Base-by-base conservation (phyloP, 768 basidiomycete species). In the Tulasnella sp. region DNA sequence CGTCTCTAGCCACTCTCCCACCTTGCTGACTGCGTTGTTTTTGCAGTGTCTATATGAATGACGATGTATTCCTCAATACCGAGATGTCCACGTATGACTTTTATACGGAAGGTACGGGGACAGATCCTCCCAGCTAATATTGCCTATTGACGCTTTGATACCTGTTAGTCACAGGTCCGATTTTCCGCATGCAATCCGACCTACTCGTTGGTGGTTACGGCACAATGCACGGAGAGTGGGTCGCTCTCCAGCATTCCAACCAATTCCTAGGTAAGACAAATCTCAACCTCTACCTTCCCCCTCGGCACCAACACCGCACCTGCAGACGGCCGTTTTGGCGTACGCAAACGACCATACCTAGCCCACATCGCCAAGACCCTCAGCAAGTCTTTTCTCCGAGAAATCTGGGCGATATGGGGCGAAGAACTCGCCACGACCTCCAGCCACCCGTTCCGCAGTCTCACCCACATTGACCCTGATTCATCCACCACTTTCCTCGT, bases 121-220 rank as follows among this genome's bases (percentile, higher is more conserved):
- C 19, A n/a, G 27, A 48, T 9, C 8, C 19, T 31, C 12, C 19
- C 25, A 9, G 45, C 45, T 48, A 4, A 48, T 32, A 3, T n/a
- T 37, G 36, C 9, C 36, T 37, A 9, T 9, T 9, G 21, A 23
- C 14, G 9, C 17, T 27, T 49, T 29, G 12, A 12, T n/a, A n/a
- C 17, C 12, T 21, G 17, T 21, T 21, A 41, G 60, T 56, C 21
- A 49, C 56, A 4, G 67, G 67, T 8, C 63, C 62, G 2, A 59
- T 67, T 15, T 66, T 66, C 43, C 59, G 63, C 6, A 55, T 67
- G 52, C 62, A 65, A 39, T 49, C 62, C 5, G 61, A 62, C 36
- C 48, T 65, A 1, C 60, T 63, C 43, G 61, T 67, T 43, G 6
- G 36, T 12, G 14, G 23, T 21, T 21, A 37, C 25, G 23, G n/a